Evolutionary conservation across 164 flowering plant genomes (phyloP).

Genomic region (Warburgia ugandensis): DNA sequence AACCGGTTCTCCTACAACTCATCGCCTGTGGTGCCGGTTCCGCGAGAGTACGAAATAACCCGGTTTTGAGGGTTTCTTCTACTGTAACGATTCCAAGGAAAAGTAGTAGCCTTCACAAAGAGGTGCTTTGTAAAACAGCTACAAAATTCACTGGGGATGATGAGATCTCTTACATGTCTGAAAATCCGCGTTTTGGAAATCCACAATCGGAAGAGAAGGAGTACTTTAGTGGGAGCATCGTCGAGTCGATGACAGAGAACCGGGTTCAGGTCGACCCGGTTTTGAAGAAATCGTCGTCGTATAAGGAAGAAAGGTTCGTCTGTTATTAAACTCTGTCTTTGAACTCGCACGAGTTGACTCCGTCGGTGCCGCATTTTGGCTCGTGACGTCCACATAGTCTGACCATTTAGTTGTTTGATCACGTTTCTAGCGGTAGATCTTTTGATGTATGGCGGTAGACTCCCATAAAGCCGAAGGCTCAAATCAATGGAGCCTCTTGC

Average conservation of each 20-base stretch:
- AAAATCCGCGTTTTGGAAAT: conserved; percentile 78
- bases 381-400: neutral
- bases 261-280: conserved; percentile 21
- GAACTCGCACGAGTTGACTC: neutral
- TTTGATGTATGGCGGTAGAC: too few species aligned
- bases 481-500: too few species aligned
- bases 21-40: conserved; percentile 62
- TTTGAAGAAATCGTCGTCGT: conserved; percentile 61
- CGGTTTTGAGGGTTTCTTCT: conserved; percentile 15
- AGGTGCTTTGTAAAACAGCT: conserved; percentile 36
- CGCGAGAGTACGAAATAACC: conserved; percentile 21
- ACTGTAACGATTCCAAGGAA: conserved; percentile 11
- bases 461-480: too few species aligned
- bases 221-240: conserved; percentile 90
- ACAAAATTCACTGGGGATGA: conserved; percentile 17
- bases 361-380: neutral
- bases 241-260: conserved; percentile 43
- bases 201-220: conserved; percentile 70
- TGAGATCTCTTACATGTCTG: conserved; percentile 61
- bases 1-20: conserved; percentile 59
- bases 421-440: too few species aligned
- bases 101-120: conserved; percentile 29
- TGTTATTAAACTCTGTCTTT: neutral
- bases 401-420: neutral
- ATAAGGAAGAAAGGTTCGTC: conserved; percentile 62